Conservation (phyloP, 176 grass and related monocot species). For the Carex pumila region DNA sequence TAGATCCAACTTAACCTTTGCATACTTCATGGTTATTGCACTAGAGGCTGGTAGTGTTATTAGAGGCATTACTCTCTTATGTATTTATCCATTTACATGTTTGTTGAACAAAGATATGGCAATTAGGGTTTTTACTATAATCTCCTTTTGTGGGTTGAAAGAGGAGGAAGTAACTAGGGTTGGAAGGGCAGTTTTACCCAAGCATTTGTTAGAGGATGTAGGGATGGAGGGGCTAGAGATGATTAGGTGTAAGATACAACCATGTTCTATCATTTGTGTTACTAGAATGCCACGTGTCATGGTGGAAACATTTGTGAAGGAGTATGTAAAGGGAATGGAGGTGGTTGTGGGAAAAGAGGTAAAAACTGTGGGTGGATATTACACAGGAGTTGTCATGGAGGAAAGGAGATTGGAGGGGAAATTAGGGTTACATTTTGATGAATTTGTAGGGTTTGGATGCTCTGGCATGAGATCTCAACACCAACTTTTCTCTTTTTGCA, state of each 20-base stretch:
- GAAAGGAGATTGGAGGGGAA: background rate
- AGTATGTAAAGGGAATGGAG: conserved; percentile 40
- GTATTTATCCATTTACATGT: conserved; percentile 40
- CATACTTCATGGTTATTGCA: conserved; percentile 80
- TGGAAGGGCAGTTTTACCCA: conserved; percentile 49
- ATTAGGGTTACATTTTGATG: background rate
- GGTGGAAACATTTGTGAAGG: conserved; percentile 54
- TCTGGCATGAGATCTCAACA: conserved; percentile 21
- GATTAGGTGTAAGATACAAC: conserved; percentile 16
- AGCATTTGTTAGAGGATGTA: conserved; percentile 68
- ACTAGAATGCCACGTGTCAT: conserved; percentile 50
- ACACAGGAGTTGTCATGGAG: conserved; percentile 44
- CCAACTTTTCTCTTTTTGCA: conserved; percentile 40
- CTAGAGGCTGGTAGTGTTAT: conserved; percentile 64
- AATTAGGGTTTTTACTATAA: conserved; percentile 41
- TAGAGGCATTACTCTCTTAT: conserved; percentile 57
- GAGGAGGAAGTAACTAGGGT: conserved; percentile 39
- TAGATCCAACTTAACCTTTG: conserved; percentile 52
- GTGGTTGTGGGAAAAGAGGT: conserved; percentile 56
- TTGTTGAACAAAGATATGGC: conserved; percentile 35
- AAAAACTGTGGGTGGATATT: conserved; percentile 53
- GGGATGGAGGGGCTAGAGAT: conserved; percentile 57
- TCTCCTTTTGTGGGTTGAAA: conserved; percentile 53
- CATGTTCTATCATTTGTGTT: conserved; percentile 35
- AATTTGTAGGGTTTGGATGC: conserved; percentile 58